Conservation (phyloP, 768 basidiomycete genomes). For the Cystofilobasidium macerans region DNA sequence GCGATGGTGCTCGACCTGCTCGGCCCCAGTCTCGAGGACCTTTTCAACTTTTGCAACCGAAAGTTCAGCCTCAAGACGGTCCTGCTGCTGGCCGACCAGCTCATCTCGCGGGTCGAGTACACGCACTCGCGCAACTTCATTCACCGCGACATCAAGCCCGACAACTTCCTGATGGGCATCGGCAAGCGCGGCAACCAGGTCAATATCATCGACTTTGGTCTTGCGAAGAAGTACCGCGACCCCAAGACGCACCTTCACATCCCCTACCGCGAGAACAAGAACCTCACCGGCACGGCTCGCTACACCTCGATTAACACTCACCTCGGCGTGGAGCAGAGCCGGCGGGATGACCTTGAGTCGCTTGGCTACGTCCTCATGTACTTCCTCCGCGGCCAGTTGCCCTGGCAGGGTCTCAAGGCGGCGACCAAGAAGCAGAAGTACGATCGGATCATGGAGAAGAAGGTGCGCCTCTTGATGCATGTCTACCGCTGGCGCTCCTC, state of each 20-base stretch:
- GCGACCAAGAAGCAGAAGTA: slow-evolving; percentile 99
- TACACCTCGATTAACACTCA: slow-evolving; percentile 99
- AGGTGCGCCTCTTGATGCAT: slow-evolving; percentile 70
- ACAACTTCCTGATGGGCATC: slow-evolving; percentile 98
- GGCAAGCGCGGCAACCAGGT: slow-evolving; percentile 99
- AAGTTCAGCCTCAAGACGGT: slow-evolving; percentile 93
- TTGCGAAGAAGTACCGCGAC: slow-evolving; percentile 99
- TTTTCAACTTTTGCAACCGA: slow-evolving; percentile 47
- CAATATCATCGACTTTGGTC: slow-evolving; percentile 90
- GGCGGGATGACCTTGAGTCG: slow-evolving; percentile 94
- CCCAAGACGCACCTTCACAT: slow-evolving; percentile 99
- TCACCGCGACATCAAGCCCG: slow-evolving; percentile 96
- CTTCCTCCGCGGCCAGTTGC: slow-evolving; percentile 94
- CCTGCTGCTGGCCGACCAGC: slow-evolving; percentile 82
- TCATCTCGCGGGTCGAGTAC: slow-evolving; percentile 90
- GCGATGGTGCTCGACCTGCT: slow-evolving; percentile 98
- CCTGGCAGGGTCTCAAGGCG: slow-evolving; percentile 99
- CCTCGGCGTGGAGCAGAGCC: slow-evolving; percentile 90
- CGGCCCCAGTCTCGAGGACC: slow-evolving; percentile 44
- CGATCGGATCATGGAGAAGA: slow-evolving; percentile 99
- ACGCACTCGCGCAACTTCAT: slow-evolving; percentile 90
- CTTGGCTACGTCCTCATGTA: slow-evolving; percentile 99
- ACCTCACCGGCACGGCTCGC: slow-evolving; percentile 93
- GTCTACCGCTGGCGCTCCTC: not conserved
- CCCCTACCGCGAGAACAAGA: slow-evolving; percentile 99